Evolutionary conservation across 768 basidiomycete genomes (phyloP), one percentile per base, ranked within the genome.

Genomic region (Psilocybe tampanensis): DNA sequence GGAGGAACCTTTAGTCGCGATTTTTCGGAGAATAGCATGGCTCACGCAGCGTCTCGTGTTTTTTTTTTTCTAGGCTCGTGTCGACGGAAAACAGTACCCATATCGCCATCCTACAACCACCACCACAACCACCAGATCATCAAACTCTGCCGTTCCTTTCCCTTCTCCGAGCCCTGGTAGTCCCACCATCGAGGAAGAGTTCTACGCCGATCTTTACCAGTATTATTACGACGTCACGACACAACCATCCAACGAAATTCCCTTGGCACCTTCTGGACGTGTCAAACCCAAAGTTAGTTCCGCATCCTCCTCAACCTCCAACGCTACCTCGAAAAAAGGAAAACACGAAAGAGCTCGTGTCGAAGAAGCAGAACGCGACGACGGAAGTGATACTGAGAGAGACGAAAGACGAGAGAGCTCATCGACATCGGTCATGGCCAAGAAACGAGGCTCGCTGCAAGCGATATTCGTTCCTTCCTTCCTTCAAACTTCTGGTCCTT

Each of bases 361-460:
- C 29, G 5, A 29, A n/a, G 36, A 39, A 3, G n/a, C 12, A 39
- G 36, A 39, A 39, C 36, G 6, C 12, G 36, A 39, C 12, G 36
- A n/a, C n/a, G 36, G 36, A 3, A 39, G 36, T n/a, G 36, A 39
- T n/a, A 39, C 36, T 15, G 36, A 39, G 36, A 56, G 48, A 54
- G 36, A 52, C 54, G 47, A 54, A 51, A 12, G 48, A 49, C 47
- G 34, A 49, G 47, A 47, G 32, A 34, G 36, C 15, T 18, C 23
- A 23, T 53, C 19, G 26, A 59, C 23, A 23, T 53, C 19, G 26
- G 60, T 62, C 60, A 79, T 80, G 76, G 68, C 77, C 44, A 80
- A 74, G 70, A 81, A 78, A 68, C 80, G 80, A 50, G 78, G 78
- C 47, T 85, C 84, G 4, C 67, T 85, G 55, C 81, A 82, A 64